Conservation (phyloP, 106 monocot species). For the Amphibolis antarctica region DNA sequence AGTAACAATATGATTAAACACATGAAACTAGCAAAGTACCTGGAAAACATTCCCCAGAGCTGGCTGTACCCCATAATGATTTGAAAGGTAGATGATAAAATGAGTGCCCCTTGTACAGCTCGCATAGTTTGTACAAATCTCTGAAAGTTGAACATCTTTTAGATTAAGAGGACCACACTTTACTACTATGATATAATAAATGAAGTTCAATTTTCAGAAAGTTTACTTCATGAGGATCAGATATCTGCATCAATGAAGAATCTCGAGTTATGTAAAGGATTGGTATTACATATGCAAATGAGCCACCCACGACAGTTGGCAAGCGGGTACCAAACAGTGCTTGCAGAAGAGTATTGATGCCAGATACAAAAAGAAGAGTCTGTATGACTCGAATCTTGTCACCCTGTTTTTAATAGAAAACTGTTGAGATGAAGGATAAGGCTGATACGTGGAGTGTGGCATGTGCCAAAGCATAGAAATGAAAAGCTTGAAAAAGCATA, state of each 20-base stretch:
- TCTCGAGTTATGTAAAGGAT: slow-evolving; percentile 71
- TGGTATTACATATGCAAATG: slow-evolving; percentile 79
- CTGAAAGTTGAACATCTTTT: slow-evolving; percentile 9
- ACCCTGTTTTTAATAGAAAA: slow-evolving; percentile 14
- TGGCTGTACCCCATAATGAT: slow-evolving; percentile 31
- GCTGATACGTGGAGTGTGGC: too few relatives aligned
- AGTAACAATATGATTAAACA: too few relatives aligned
- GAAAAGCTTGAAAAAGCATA: slow-evolving; percentile 20
- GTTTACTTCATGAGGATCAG: slow-evolving; percentile 61
- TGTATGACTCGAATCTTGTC: slow-evolving; percentile 79
- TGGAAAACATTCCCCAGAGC: slow-evolving; percentile 79
- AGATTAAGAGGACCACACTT: not conserved
- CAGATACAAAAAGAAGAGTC: slow-evolving; percentile 70
- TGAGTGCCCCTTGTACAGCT: slow-evolving; percentile 29
- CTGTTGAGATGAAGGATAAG: too few relatives aligned
- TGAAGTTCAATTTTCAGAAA: not conserved
- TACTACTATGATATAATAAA: not conserved
- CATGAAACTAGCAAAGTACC: slow-evolving; percentile 46
- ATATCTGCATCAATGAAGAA: slow-evolving; percentile 39
- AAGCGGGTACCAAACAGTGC: slow-evolving; percentile 82
- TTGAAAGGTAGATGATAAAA: slow-evolving; percentile 24
- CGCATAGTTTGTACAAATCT: slow-evolving; percentile 27
- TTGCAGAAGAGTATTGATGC: slow-evolving; percentile 82
- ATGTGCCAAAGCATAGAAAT: too few relatives aligned
- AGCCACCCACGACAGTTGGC: slow-evolving; percentile 73